Evolutionary conservation across 1,284 basidiomycete species (phyloP), one percentile per base, ranked within the genome.

Genomic region (Apiotrichum domesticum): DNA sequence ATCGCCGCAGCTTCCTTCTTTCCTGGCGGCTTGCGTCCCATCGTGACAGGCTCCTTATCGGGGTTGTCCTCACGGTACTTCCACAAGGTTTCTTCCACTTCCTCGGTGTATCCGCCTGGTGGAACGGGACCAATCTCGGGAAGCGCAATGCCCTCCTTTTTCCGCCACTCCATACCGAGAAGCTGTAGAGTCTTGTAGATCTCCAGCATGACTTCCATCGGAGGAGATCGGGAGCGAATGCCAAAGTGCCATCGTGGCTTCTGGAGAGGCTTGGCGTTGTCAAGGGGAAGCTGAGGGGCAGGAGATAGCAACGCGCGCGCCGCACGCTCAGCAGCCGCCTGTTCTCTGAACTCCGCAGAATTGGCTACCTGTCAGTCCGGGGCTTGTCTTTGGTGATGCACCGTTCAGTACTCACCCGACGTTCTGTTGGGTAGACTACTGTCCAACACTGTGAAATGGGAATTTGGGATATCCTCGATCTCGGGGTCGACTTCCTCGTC

Each of bases 171-270:
- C 91, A 98, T 97, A 15, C 89, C 90, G n/a, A 98, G 80, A 55
- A 85, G 80, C 76, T 89, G 88, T 56, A 98, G 78, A 53, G 94
- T 96, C 61, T 90, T 82, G 78, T 98, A 98, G 56, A 98, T 96
- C 80, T 98, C 95, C 32, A 97, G 80, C 94, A 98, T 97, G 46
- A 98, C 95, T 75, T 98, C 95, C 91, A 98, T 96, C 21, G 95
- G 95, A 46, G 93, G 92, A 58, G 88, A 92, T 56, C 93, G 83
- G 64, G 90, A 93, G 40, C 95, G 84, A 46, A 98, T 98, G 5
- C 96, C 95, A 71, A 98, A 98, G 75, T 98, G 96, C 96, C 96
- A 98, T 70, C 87, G 87, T 11, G 87, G 88, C 61, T 77, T 77
- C 43, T 73, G 69, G 35, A 68, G 65, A 4, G 68, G 66, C 59